Conservation (phyloP, 805 yeast species). For the Pichia cabralensis region DNA sequence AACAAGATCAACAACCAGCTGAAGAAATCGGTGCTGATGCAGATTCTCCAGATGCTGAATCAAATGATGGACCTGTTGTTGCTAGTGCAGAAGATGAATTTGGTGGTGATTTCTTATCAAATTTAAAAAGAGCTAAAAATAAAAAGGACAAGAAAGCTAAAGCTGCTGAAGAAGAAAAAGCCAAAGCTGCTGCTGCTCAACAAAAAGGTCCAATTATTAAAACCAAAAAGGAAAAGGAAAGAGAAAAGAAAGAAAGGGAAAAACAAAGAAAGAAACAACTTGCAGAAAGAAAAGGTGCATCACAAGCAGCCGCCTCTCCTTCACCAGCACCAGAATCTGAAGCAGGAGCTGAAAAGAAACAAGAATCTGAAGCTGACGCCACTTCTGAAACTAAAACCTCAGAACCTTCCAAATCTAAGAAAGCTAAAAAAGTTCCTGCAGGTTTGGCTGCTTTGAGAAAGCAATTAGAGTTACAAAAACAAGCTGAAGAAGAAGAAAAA, state of each 20-base stretch:
- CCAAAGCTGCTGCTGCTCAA: constrained; percentile 12
- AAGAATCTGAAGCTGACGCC: constrained; percentile 27
- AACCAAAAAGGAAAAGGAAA: constrained; percentile 89
- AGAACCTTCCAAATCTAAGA: constrained; percentile 26
- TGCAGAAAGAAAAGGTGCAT: constrained; percentile 75
- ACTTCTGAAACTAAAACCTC: constrained; percentile 11
- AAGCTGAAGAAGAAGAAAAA: constrained; percentile 74
- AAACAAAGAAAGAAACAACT: constrained; percentile 85
- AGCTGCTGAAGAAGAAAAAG: constrained; percentile 41
- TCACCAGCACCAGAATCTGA: constrained; percentile 9
- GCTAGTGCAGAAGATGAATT: constrained; percentile 33
- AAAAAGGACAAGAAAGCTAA: constrained; percentile 65
- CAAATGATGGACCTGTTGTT: constrained; percentile 18
- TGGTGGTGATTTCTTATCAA: constrained; percentile 69
- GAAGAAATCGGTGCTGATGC: constrained; percentile 41
- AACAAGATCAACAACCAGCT: constrained; percentile 37
- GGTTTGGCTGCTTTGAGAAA: constrained; percentile 85
- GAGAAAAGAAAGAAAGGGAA: constrained; percentile 87
- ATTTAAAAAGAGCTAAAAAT: constrained; percentile 69
- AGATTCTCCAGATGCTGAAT: constrained; percentile 16
- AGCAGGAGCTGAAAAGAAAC: constrained; percentile 17
- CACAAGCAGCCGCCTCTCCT: constrained; percentile 17
- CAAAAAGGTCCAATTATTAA: constrained; percentile 58
- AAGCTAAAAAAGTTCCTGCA: constrained; percentile 76
- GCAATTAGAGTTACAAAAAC: constrained; percentile 82